These are phyloP conservation scores for Geotrichum siamense DNA, from an alignment of 1,139 yeast genomes.

Conservation along the genomic window DNA sequence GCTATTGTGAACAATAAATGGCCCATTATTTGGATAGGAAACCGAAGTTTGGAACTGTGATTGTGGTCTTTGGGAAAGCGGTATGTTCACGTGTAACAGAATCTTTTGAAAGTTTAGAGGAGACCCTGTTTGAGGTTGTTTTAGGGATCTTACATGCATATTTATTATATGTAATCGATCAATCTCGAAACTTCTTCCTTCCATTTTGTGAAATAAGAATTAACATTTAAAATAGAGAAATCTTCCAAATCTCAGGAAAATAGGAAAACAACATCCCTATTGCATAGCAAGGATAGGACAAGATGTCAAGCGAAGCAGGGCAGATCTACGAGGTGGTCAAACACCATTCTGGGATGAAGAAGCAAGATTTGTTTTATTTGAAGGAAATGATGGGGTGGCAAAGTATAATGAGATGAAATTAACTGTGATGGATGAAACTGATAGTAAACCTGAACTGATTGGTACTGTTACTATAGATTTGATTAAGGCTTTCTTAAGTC, in stretches of 20 bases:
- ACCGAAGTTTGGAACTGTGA: slow-evolving; percentile 31
- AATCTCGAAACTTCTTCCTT: not conserved
- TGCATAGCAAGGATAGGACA: slow-evolving; percentile 76
- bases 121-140: not conserved
- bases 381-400: slow-evolving; percentile 17
- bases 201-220: not conserved
- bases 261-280: slow-evolving; percentile 87
- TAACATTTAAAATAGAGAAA: slow-evolving; percentile 36
- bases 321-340: slow-evolving; percentile 14
- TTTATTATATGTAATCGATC: not conserved
- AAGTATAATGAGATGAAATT: slow-evolving; percentile 50
- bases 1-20: too few species aligned
- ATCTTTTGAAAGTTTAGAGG: not conserved
- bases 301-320: slow-evolving; percentile 56
- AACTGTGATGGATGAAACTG: slow-evolving; percentile 80
- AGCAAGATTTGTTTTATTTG: slow-evolving; percentile 57
- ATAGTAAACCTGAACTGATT: slow-evolving; percentile 75
- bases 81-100: slow-evolving; percentile 22
- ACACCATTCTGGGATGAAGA: slow-evolving; percentile 49
- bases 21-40: not conserved
- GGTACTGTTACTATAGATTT: slow-evolving; percentile 78
- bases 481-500: slow-evolving; percentile 54
- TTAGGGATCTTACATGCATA: not conserved
- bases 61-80: slow-evolving; percentile 36
- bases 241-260: slow-evolving; percentile 69